Base-by-base conservation (phyloP, 1,139 yeast species). In the Insectozyma bohioensis region DNA sequence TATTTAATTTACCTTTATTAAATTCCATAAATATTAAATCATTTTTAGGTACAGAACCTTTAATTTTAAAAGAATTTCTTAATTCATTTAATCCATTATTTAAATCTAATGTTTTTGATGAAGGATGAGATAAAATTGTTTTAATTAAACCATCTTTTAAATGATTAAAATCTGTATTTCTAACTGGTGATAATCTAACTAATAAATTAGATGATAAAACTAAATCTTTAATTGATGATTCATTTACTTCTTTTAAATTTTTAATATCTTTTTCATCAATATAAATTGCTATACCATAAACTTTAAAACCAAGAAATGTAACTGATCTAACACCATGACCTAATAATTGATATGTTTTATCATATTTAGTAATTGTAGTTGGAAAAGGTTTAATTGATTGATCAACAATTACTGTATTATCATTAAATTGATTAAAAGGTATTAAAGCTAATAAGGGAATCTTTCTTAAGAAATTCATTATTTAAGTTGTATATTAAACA, bases 101-200 rank as follows among this genome's bases (percentile, higher is more conserved):
- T 5, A 81, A 56, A 13, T 24, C 22, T 20, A 47, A 35, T 5
- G 52, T 47, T 40, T 67, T 69, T 35, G 72, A 63, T 40, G 58
- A 54, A 2, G 78, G 75, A 47, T 75, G 75, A 18, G 81, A 78
- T 52, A 78, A 66, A 30, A 82, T 72, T 2, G 95, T 80, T 51
- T 92, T 83, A 36, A 87, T 77, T 43, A 92, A 75, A 0, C 97
- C 97, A 52, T 92, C 97, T 47, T 85, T 76, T 54, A 92, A 61
- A 55, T 92, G 97, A 42, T 78, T 78, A 57, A 84, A 86, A 56
- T 90, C 97, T 1, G 97, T 90, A 54, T 85, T 86, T 51, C 95
- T 74, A 8, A 84, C 80, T 0, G 98, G 97, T 12, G 84, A 80
- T 43, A 92, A 80, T 43, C 95, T 69, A 21, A 87, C 80, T 30